Evolutionary conservation across 1,284 basidiomycete species (phyloP).

Genomic region (Naganishia albida): DNA sequence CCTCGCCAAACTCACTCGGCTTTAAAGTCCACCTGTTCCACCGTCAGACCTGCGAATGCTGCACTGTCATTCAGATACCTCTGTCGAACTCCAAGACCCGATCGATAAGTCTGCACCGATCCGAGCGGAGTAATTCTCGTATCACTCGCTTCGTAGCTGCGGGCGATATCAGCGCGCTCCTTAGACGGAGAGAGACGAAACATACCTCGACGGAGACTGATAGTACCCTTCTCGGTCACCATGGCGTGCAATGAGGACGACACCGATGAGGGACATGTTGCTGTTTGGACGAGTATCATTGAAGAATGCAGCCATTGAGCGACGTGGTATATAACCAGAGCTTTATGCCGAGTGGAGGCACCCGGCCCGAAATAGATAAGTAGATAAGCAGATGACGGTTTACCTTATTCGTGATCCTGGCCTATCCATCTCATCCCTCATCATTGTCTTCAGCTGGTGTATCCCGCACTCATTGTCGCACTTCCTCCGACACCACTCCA

Average conservation of each 20-base stretch:
- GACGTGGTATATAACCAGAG: no score
- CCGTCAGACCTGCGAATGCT: conserved; percentile 38
- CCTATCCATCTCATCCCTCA: no score
- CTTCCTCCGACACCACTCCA: no score
- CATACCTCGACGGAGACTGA: conserved; percentile 59
- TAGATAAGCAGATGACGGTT: neutral
- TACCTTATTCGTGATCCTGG: neutral
- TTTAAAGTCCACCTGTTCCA: conserved; percentile 68
- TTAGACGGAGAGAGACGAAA: neutral
- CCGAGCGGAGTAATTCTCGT: conserved; percentile 81
- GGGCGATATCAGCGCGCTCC: conserved; percentile 40
- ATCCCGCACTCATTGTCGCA: no score
- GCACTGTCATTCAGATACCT: conserved; percentile 69
- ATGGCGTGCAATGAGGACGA: conserved; percentile 77
- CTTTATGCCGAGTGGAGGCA: no score
- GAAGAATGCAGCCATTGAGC: no score
- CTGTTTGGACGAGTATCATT: neutral
- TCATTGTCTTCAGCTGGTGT: no score
- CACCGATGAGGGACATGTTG: conserved; percentile 63
- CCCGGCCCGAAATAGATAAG: neutral
- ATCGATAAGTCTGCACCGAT: conserved; percentile 64
- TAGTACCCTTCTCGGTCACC: conserved; percentile 72
- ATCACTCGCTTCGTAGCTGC: conserved; percentile 63
- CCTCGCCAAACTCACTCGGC: conserved; percentile 58
- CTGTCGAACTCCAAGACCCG: conserved; percentile 67